Conservation (phyloP, 73 alveolate species). For the Paramecium caudatum region DNA sequence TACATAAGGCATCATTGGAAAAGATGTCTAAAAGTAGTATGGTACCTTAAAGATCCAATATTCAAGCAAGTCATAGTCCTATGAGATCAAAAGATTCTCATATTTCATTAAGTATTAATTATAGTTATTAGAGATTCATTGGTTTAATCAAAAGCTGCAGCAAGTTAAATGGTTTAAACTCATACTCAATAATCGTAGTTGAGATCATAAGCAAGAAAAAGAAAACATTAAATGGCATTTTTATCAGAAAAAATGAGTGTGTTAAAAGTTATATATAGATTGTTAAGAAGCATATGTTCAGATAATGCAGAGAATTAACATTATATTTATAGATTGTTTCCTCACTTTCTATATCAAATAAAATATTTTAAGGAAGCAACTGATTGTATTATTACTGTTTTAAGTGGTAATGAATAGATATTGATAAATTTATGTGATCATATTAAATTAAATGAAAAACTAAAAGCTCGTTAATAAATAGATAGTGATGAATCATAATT, state of each 20-base stretch:
- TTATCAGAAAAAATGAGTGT: conserved; percentile 61
- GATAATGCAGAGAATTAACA: conserved; percentile 58
- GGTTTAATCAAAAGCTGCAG: neutral
- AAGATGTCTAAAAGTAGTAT: neutral
- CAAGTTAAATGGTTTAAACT: neutral
- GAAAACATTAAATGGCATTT: conserved; percentile 23
- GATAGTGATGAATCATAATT: conserved; percentile 61
- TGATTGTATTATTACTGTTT: conserved; percentile 54
- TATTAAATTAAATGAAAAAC: conserved; percentile 50
- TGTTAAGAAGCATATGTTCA: conserved; percentile 36
- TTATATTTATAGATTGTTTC: conserved; percentile 26
- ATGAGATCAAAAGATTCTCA: neutral
- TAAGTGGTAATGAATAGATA: conserved; percentile 51
- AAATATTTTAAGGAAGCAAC: conserved; percentile 65
- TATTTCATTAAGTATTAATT: neutral
- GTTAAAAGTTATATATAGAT: conserved; percentile 34
- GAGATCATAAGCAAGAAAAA: conserved; percentile 19
- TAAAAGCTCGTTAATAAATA: neutral
- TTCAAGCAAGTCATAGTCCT: neutral
- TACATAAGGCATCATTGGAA: conserved; percentile 62
- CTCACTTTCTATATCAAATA: conserved; percentile 47
- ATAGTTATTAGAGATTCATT: neutral
- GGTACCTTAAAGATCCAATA: conserved; percentile 23
- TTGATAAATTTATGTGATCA: conserved; percentile 51
- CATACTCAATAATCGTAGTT: neutral